These are phyloP conservation scores for Acanthamoeba triangularis DNA, from an alignment of 208 protist species.

Conservation along the genomic window DNA sequence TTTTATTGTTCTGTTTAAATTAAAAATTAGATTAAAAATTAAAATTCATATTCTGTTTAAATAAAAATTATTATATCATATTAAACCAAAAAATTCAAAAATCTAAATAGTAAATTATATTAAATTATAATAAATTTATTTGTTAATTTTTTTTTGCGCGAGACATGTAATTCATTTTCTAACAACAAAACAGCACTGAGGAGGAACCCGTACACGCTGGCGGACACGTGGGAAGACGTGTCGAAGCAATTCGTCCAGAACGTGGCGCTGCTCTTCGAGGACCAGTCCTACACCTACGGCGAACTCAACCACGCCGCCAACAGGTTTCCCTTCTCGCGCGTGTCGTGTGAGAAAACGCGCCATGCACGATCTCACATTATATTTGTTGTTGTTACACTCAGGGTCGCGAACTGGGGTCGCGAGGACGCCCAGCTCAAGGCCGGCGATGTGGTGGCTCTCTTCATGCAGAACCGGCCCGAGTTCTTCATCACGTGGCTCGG, in stretches of 20 bases:
- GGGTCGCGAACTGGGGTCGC: constrained; percentile 44
- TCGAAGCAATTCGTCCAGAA: neutral
- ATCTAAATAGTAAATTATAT: neutral
- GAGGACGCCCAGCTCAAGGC: constrained; percentile 42
- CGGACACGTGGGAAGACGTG: constrained; percentile 20
- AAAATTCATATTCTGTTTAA: too few relatives aligned
- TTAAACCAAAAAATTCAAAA: too few relatives aligned
- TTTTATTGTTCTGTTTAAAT: neutral
- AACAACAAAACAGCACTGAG: neutral
- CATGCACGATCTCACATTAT: neutral
- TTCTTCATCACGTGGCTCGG: constrained; percentile 68
- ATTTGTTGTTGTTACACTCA: neutral
- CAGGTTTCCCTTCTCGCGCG: neutral
- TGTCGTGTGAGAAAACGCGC: neutral
- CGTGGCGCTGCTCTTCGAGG: constrained; percentile 58
- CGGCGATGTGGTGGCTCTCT: constrained; percentile 74
- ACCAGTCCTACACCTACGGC: constrained; percentile 34
- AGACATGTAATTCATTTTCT: neutral
- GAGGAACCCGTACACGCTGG: constrained; percentile 1
- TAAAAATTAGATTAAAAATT: neutral
- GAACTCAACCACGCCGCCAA: constrained; percentile 34
- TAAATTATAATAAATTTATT: neutral
- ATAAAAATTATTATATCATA: too few relatives aligned
- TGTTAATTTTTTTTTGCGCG: neutral
- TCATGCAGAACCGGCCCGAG: constrained; percentile 70